A percentile compares a stretch with the other conserved stretches of the same genome.
Evolutionary conservation across 805 yeast species (phyloP).

Genomic region (Brettanomyces naardenensis): DNA sequence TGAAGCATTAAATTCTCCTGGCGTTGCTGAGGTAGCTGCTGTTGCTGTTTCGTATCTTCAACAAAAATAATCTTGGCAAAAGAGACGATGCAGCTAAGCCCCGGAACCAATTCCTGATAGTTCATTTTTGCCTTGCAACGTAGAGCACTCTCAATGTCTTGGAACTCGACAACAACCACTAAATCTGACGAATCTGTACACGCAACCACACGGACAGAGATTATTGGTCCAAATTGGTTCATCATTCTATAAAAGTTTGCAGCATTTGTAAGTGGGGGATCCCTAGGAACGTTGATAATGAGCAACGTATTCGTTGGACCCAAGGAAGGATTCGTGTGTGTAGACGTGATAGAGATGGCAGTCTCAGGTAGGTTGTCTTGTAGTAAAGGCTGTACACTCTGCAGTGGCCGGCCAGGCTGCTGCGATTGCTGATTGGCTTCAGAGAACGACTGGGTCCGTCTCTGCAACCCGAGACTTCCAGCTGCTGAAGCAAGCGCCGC

Average conservation of each 20-base stretch:
- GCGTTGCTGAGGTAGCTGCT: background rate
- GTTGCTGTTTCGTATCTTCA: background rate
- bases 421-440: conserved; percentile 9
- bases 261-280: conserved; percentile 32
- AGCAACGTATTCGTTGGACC: conserved; percentile 74
- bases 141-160: conserved; percentile 66
- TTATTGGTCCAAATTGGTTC: conserved; percentile 52
- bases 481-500: conserved; percentile 14
- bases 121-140: conserved; percentile 70
- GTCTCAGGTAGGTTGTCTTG: conserved; percentile 56
- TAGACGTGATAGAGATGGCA: conserved; percentile 55
- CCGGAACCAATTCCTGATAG: conserved; percentile 77
- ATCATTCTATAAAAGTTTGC: conserved; percentile 47
- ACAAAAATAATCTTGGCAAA: conserved; percentile 63
- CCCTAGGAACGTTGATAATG: conserved; percentile 68
- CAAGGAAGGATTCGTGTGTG: conserved; percentile 59
- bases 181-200: conserved; percentile 25
- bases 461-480: conserved; percentile 5
- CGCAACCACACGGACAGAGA: conserved; percentile 52
- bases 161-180: conserved; percentile 65
- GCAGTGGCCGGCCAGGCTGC: conserved; percentile 4
- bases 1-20: background rate
- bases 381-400: conserved; percentile 20
- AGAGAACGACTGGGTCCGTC: conserved; percentile 17
- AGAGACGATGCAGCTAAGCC: conserved; percentile 66